Percentiles rank a stretch among this genome's conserved stretches.
These are phyloP conservation scores for Fusarium beomiforme DNA, from an alignment of 2,329 filamentous ascomycete genomes.

Conservation along the genomic window DNA sequence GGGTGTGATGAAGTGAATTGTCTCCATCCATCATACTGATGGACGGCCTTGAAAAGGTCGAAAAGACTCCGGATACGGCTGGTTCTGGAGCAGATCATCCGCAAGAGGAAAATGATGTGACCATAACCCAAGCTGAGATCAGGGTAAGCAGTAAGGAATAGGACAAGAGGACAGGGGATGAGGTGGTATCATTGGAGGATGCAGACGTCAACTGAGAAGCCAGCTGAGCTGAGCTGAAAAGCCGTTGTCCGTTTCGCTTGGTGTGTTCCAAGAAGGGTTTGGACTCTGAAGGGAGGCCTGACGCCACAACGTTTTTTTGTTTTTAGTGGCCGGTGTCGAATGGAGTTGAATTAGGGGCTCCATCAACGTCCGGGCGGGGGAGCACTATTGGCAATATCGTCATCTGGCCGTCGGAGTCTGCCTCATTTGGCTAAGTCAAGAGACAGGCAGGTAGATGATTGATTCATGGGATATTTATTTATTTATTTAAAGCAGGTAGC, in stretches of 20 bases:
- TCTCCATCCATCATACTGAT: neutral
- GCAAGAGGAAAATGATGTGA: constrained; percentile 29
- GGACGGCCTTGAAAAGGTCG: constrained; percentile 1
- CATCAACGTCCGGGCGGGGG: constrained; percentile 39
- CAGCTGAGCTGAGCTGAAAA: constrained; percentile 45
- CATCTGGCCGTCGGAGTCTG: constrained; percentile 25
- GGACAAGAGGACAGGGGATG: constrained; percentile 24
- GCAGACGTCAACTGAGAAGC: constrained; percentile 20
- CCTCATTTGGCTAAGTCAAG: constrained; percentile 15
- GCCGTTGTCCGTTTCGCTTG: constrained; percentile 40
- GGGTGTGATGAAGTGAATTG: neutral
- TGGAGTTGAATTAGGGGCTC: constrained; percentile 31
- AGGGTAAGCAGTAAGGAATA: constrained; percentile 25
- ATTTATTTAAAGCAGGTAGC: neutral
- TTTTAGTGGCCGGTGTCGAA: constrained; percentile 38
- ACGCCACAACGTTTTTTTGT: constrained; percentile 45
- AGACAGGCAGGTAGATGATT: no score
- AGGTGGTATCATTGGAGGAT: constrained; percentile 24
- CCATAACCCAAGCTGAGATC: constrained; percentile 25
- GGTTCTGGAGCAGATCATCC: constrained; percentile 10
- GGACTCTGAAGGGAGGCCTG: constrained; percentile 27
- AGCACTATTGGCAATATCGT: constrained; percentile 41
- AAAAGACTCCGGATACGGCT: constrained; percentile 1
- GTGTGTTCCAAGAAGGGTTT: constrained; percentile 31
- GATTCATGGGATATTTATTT: neutral